phyloP scores from a whole-genome alignment of 805 yeast species.

The Wickerhamomyces alni region DNA sequence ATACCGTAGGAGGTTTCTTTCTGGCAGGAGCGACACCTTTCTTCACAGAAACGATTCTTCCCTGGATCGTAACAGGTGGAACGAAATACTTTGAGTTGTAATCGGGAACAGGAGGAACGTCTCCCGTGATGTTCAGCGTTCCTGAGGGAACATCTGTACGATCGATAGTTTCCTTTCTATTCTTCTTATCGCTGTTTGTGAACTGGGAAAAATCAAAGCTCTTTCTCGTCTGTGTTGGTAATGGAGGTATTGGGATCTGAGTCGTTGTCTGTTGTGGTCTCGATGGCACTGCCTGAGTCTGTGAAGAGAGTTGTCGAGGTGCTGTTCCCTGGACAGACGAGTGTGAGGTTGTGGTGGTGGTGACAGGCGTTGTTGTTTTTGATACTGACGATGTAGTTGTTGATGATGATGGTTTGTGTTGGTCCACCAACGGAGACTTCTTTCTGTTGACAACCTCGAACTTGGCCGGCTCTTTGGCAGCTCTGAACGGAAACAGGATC shows the following conservation, averaged over 20 bases:
- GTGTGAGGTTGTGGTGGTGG: too few species aligned
- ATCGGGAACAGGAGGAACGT: conserved; percentile 23
- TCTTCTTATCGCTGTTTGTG: background rate
- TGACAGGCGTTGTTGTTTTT: background rate
- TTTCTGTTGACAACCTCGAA: conserved; percentile 23
- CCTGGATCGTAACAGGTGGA: conserved; percentile 24
- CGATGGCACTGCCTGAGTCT: background rate
- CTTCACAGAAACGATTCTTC: conserved; percentile 18
- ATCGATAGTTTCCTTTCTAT: conserved; percentile 1
- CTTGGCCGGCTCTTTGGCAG: conserved; percentile 15
- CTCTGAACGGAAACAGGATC: conserved; percentile 18
- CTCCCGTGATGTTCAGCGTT: conserved; percentile 9
- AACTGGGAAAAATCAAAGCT: background rate
- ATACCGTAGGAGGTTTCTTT: conserved; percentile 16
- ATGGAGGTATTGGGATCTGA: background rate
- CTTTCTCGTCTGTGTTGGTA: background rate
- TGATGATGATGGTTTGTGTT: conserved; percentile 1
- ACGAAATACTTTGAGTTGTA: conserved; percentile 17
- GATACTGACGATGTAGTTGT: background rate
- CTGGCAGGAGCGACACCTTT: conserved; percentile 15
- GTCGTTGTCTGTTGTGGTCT: too few species aligned
- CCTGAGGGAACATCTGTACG: conserved; percentile 9
- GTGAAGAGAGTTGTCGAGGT: background rate
- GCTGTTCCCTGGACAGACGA: conserved; percentile 1
- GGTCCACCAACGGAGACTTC: conserved; percentile 13